These are phyloP conservation scores for Clavispora santaluciae DNA, from an alignment of 805 yeast genomes.

Conservation along the genomic window DNA sequence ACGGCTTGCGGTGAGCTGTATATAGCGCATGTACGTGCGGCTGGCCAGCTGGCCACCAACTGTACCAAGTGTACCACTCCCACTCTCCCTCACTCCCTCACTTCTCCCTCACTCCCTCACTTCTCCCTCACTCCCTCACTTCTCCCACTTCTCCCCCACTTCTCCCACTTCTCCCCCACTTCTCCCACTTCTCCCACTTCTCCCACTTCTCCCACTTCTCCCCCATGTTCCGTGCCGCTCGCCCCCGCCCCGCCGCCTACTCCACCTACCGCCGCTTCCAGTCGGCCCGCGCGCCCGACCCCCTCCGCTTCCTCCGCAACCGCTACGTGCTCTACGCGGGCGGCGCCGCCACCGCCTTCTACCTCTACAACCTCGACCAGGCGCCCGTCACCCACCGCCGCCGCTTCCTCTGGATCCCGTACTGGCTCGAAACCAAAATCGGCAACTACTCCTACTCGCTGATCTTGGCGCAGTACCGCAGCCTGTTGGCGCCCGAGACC, in stretches of 20 bases:
- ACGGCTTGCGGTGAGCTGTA: not conserved
- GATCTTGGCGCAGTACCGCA: slow-evolving; percentile 49
- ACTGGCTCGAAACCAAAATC: slow-evolving; percentile 54
- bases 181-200: too few species aligned
- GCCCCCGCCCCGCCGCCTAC: slow-evolving; percentile 2
- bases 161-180: too few species aligned
- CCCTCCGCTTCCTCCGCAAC: slow-evolving; percentile 17
- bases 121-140: too few species aligned
- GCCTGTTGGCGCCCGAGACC: slow-evolving; percentile 51
- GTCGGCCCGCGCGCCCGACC: slow-evolving; percentile 3
- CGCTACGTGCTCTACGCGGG: slow-evolving; percentile 30
- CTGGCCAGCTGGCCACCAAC: too few species aligned
- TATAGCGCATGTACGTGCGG: too few species aligned
- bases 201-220: too few species aligned
- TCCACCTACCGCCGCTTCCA: slow-evolving; percentile 19
- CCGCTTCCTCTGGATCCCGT: slow-evolving; percentile 69
- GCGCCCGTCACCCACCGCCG: slow-evolving; percentile 78
- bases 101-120: too few species aligned
- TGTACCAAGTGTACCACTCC: too few species aligned
- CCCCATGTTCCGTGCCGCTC: too few species aligned
- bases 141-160: too few species aligned
- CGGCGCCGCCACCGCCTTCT: slow-evolving; percentile 16
- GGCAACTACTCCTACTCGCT: slow-evolving; percentile 65
- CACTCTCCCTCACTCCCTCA: too few species aligned
- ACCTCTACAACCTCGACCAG: slow-evolving; percentile 49